Base-by-base conservation (phyloP, 257 asterid species). In the Thymus quinquecostatus region DNA sequence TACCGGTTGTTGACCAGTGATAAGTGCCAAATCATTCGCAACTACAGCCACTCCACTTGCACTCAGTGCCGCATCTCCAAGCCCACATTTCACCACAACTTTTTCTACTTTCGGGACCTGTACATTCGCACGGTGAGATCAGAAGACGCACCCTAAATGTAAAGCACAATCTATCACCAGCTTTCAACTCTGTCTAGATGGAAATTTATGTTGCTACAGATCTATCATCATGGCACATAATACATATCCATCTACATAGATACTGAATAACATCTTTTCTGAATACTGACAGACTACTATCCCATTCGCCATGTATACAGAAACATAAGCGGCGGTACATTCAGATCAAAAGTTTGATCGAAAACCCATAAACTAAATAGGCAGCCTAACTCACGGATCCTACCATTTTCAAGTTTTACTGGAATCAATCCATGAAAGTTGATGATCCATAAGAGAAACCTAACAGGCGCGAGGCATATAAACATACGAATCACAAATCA, bases 41-140 rank as follows among this genome's bases (percentile, higher is more conserved):
- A 98, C 98, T 38, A 98, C 98, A 40, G 87, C 97, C 85, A 92
- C 81, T 57, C 98, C 98, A 86, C 87, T 92, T 0, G 97, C 82
- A 84, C 89, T 89, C 88, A 92, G 98, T 11, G 98, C 96, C 76
- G 99, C 98, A 30, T 95, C 99, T 82, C 96, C 98, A 71, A 95
- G 83, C 57, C 97, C 97, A 76, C 99, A 89, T 76, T 89, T 95
- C 89, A 95, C 97, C 47, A 95, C 98, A 71, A 95, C 78, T 82
- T 92, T 92, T 7, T 86, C 87, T 47, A 92, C 64, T 83, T 95
- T 92, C 1, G 99, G 99, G 67, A 95, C 98, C 99, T 89, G 68
- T 44, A 66, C 65, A 76, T 66, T 77, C 33, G 33, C 69, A 67
- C 10, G 14, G 43, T 14, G 50, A 62, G 32, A 75, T 69, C 66